Conservation (phyloP, 1,139 yeast species). For the Zygotorulaspora mrakii region DNA sequence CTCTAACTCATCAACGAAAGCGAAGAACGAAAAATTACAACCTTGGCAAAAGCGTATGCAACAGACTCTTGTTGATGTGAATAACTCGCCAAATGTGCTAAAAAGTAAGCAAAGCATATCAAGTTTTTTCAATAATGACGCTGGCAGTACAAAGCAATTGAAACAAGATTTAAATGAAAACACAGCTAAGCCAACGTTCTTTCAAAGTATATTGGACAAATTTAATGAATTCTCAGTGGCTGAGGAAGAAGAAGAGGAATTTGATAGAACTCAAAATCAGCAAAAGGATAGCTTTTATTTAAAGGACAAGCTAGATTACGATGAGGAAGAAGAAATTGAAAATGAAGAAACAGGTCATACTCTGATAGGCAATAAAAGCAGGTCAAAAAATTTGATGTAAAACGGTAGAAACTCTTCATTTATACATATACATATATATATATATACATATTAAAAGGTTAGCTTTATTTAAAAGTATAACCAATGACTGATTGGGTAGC, state of each 20-base stretch:
- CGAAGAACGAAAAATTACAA: slow-evolving; percentile 13
- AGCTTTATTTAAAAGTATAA: slow-evolving; percentile 46
- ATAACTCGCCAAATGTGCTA: slow-evolving; percentile 23
- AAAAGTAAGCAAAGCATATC: slow-evolving; percentile 25
- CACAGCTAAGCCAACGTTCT: slow-evolving; percentile 4
- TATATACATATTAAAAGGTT: slow-evolving; percentile 3
- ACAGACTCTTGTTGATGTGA: slow-evolving; percentile 22
- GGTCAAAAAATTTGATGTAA: no score
- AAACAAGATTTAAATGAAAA: background rate
- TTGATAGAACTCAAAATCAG: slow-evolving; percentile 23
- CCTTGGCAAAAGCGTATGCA: slow-evolving; percentile 20
- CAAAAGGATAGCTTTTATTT: slow-evolving; percentile 23
- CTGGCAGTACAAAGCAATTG: background rate
- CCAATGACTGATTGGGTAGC: slow-evolving; percentile 92
- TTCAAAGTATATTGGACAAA: slow-evolving; percentile 22
- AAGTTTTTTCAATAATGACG: slow-evolving; percentile 19
- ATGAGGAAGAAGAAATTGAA: slow-evolving; percentile 24
- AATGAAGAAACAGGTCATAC: slow-evolving; percentile 14
- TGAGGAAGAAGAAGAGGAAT: slow-evolving; percentile 34
- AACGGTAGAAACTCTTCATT: no score
- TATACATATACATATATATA: slow-evolving; percentile 9
- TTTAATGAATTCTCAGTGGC: slow-evolving; percentile 31
- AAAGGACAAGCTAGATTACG: slow-evolving; percentile 28
- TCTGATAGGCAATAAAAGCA: slow-evolving; percentile 9
- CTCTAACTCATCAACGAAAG: slow-evolving; percentile 1